Evolutionary conservation across 192 early-diverging fungal species (phyloP), one percentile per base, ranked within the genome.

Genomic region (Backusella australiensis): DNA sequence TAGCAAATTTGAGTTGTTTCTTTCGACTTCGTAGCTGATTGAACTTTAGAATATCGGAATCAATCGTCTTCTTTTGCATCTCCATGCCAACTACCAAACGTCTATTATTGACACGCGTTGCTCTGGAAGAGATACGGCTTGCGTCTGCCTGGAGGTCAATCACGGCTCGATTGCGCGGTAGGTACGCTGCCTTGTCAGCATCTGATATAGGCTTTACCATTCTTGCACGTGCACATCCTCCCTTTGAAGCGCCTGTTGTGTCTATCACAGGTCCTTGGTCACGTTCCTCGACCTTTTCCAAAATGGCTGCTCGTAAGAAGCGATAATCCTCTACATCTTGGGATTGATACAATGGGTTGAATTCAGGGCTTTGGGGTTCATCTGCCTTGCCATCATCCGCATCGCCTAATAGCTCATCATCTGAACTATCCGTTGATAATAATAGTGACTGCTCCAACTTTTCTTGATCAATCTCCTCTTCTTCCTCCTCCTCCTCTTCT

Each of bases 21-120:
- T 92, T 94, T 7, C 96, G 92, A 26, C 88, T 90, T 76, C 95
- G 94, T 69, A 99, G 89, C 83, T 96, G 95, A 70, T 96, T 95
- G 79, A 96, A 97, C 75, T 93, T 92, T 73, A 96, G 82, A 2
- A 92, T 87, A 79, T 98, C 96, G 0, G 87, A 87, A 9, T 81
- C 84, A 52, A 52, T 73, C 6, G 77, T 72, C 23, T 73, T 77
- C 49, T 82, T 81, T 39, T 85, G 86, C 68, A 89, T 88, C 42
- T 87, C 83, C 15, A 87, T 86, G 78, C 90, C 89, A 7, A 83
- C 82, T n/a, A 84, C 80, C 66, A 86, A 69, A n/a, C 83, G 79
- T 59, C 89, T 81, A 78, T 91, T 92, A 71, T 87, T 88, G 32
- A 89, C 88, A 66, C 92, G 86, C 41, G 91, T 89, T 75, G 87